Conservation (phyloP, 306 rosid species). For the Cotoneaster glaucophyllus region DNA sequence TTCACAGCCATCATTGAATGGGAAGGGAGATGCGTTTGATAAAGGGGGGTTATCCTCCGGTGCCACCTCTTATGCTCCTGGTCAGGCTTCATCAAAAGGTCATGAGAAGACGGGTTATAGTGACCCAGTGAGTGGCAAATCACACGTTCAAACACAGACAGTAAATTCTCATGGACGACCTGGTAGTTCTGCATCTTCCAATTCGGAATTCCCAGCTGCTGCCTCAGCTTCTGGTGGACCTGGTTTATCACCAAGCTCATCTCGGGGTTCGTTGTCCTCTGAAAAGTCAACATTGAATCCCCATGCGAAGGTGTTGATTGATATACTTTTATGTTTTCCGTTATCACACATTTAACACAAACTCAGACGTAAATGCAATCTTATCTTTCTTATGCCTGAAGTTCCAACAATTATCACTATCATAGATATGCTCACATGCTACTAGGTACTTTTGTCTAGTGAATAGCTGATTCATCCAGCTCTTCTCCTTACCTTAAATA, state of each 20-base stretch:
- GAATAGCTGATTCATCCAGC: background rate
- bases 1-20: slow-evolving; percentile 28
- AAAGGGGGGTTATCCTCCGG: slow-evolving; percentile 31
- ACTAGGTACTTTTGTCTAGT: slow-evolving; percentile 4
- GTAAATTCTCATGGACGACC: slow-evolving; percentile 47
- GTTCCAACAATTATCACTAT: background rate
- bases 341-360: background rate
- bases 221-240: slow-evolving; percentile 45
- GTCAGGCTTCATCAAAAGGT: slow-evolving; percentile 33
- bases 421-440: background rate
- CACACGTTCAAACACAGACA: slow-evolving; percentile 38
- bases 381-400: background rate
- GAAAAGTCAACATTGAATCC: slow-evolving; percentile 79
- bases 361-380: background rate
- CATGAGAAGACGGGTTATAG: slow-evolving; percentile 39
- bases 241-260: slow-evolving; percentile 84
- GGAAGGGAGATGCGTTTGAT: slow-evolving; percentile 46
- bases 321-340: background rate
- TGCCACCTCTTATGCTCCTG: slow-evolving; percentile 30
- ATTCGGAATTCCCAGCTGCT: slow-evolving; percentile 43
- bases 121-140: slow-evolving; percentile 39
- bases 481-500: background rate
- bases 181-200: slow-evolving; percentile 56
- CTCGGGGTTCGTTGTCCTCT: slow-evolving; percentile 71
- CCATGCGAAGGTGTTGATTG: slow-evolving; percentile 67